Conservation (phyloP, 2,329 filamentous ascomycete genomes). For the Didymella pomorum region DNA sequence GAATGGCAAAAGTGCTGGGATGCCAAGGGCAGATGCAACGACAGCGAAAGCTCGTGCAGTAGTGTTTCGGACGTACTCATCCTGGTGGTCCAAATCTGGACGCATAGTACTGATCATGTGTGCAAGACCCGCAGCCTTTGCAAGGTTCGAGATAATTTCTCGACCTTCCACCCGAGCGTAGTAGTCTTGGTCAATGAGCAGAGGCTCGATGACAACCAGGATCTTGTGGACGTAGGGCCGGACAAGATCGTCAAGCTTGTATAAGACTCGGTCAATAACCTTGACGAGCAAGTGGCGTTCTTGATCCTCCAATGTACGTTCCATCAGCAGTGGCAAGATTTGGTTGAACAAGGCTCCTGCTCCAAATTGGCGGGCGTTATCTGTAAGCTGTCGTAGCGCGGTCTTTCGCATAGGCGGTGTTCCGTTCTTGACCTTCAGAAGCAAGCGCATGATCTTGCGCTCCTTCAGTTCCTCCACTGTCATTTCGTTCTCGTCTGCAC, state of each 20-base stretch:
- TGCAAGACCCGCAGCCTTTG: constrained; percentile 93
- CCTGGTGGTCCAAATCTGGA: constrained; percentile 96
- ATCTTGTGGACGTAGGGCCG: constrained; percentile 98
- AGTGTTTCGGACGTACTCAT: constrained; percentile 98
- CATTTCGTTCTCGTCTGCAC: constrained; percentile 87
- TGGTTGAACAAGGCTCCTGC: constrained; percentile 95
- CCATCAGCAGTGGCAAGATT: constrained; percentile 95
- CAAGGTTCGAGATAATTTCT: constrained; percentile 97
- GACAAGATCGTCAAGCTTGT: constrained; percentile 97
- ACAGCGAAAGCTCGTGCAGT: constrained; percentile 97
- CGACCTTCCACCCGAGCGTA: constrained; percentile 97
- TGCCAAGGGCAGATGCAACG: constrained; percentile 93
- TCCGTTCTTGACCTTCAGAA: constrained; percentile 99
- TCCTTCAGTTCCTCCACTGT: constrained; percentile 97
- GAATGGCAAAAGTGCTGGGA: constrained; percentile 93
- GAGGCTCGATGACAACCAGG: constrained; percentile 96
- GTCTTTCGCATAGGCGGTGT: constrained; percentile 99
- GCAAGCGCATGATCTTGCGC: constrained; percentile 95
- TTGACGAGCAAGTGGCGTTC: constrained; percentile 98
- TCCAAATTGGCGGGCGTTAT: constrained; percentile 96
- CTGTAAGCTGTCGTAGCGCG: constrained; percentile 92
- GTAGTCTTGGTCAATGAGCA: constrained; percentile 99
- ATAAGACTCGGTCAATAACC: constrained; percentile 97
- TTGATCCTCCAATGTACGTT: constrained; percentile 96
- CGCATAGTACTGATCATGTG: constrained; percentile 99